Base-by-base conservation (phyloP, 345 rosid species). In the Dimocarpus longan region DNA sequence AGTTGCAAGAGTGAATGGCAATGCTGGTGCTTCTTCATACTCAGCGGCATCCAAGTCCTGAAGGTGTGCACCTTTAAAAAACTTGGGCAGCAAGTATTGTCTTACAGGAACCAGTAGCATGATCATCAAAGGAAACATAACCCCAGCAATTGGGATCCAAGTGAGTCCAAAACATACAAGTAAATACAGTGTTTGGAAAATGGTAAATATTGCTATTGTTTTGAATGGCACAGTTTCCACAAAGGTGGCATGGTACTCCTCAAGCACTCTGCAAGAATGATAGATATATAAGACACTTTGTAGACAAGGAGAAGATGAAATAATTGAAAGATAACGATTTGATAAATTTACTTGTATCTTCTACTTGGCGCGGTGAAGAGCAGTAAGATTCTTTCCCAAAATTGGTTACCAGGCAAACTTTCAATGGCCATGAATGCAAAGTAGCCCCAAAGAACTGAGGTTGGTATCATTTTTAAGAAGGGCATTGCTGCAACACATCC, bases 61-160 rank as follows among this genome's bases (percentile, higher is more conserved):
- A 74, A 93, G 97, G 74, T 94, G 98, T 32, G 88, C 89, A 48
- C 90, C 91, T 87, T 94, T 93, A 90, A 94, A 96, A 84, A 93
- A 93, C 83, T 80, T 94, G 60, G 99, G 98, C 74, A 96, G 88
- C 26, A 90, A 68, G 65, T 96, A 94, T 78, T 96, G 99, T 70
- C 99, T 85, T 18, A 90, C 93, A 0, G 99, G 98, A 74, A 96
- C 89, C 46, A 96, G 84, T 78, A 96, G 94, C 97, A 96, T 93
- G 91, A 96, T 94, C 91, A 94, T 80, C 75, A 96, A 57, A 8
- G 99, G 99, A 79, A 96, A 96, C 89, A 96, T 90, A 46, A 94
- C 90, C 19, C 99, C 99, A 6, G 99, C 99, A 1, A 94, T 83
- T 2, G 99, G 99, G 40, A 96, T 72, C 99, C 98, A 96, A n/a